These are phyloP conservation scores for Melastoma malabathricum DNA, from an alignment of 345 rosid genomes.

Conservation along the genomic window DNA sequence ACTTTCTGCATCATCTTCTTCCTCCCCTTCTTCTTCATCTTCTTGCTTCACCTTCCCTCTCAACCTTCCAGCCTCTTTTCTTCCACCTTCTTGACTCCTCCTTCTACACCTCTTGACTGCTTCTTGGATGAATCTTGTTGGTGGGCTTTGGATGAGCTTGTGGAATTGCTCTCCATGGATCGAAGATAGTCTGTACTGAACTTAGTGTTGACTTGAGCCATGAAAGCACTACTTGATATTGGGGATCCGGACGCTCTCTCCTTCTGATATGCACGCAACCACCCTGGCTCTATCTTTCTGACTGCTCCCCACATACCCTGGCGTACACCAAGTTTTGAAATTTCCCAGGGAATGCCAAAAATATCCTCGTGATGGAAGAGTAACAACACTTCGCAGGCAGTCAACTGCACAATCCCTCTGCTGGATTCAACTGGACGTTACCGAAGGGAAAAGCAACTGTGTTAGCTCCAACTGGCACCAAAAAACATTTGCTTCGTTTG, in stretches of 20 bases:
- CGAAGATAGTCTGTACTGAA: conserved; percentile 47
- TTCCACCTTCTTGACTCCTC: too few species aligned
- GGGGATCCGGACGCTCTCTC: conserved; percentile 43
- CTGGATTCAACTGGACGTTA: conserved; percentile 67
- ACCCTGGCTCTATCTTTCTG: conserved; percentile 78
- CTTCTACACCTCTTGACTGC: conserved; percentile 10
- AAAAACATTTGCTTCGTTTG: too few species aligned
- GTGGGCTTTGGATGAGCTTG: conserved; percentile 16
- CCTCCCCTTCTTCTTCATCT: too few species aligned
- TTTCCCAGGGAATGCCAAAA: conserved; percentile 98
- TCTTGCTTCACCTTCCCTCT: too few species aligned
- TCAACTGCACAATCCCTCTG: conserved; percentile 68
- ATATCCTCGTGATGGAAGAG: conserved; percentile 93
- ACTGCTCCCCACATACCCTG: conserved; percentile 99
- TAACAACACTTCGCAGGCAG: conserved; percentile 74
- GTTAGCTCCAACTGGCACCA: neutral
- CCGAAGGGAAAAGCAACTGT: conserved; percentile 1
- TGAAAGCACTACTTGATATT: conserved; percentile 45
- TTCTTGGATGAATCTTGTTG: conserved; percentile 27
- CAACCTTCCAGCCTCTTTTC: too few species aligned
- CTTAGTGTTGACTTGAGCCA: conserved; percentile 88
- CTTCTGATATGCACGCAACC: conserved; percentile 58
- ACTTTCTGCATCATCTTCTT: too few species aligned
- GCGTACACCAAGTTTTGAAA: conserved; percentile 85
- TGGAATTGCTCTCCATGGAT: conserved; percentile 30